Base-by-base conservation (phyloP, 495 filamentous ascomycete genomes). In the Platismatia glauca region DNA sequence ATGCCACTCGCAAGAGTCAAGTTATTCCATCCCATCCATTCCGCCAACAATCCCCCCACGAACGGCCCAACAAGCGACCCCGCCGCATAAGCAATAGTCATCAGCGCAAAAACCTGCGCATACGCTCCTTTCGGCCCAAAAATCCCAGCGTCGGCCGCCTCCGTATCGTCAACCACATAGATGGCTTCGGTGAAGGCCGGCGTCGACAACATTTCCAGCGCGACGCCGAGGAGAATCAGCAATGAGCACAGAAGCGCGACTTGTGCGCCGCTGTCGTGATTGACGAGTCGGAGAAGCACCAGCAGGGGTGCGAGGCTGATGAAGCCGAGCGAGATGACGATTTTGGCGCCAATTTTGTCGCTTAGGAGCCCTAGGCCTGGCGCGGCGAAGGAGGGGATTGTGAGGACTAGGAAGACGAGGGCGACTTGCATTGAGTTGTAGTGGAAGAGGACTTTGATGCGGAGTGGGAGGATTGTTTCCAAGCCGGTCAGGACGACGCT, bases 161-260 rank as follows among this genome's bases (percentile, higher is more conserved):
- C 65, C 0, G 71, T n/a, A 7, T 70, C 66, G 29, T 76, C 69
- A 16, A 78, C 66, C 0, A 69, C 63, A 50, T 64, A 81, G 61
- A 76, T 71, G 18, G 81, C 76, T 66, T 89, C 88, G 0, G 84
- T 84, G 81, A 88, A 84, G 7, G 87, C 72, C 1, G 85, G 82
- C 1, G 82, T 78, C 52, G 83, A 76, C 1, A 79, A 71, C 22
- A 86, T 67, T 2, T 77, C 74, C 1, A 87, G 61, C 4, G 72
- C 69, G 13, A 78, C 39, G 0, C 87, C 87, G 15, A 86, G 71
- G 0, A 85, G 63, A 2, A 73, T 69, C n/a, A 89, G 75, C 29
- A 89, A 65, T 2, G 77, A 78, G 60, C 81, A 84, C 8, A 88
- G 71, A 5, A 86, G 66, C 2, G 82, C 75, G 67, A 87, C 84